Evolutionary conservation across 2,329 filamentous ascomycete genomes (phyloP).

Genomic region (Ophiosphaerella korrae): DNA sequence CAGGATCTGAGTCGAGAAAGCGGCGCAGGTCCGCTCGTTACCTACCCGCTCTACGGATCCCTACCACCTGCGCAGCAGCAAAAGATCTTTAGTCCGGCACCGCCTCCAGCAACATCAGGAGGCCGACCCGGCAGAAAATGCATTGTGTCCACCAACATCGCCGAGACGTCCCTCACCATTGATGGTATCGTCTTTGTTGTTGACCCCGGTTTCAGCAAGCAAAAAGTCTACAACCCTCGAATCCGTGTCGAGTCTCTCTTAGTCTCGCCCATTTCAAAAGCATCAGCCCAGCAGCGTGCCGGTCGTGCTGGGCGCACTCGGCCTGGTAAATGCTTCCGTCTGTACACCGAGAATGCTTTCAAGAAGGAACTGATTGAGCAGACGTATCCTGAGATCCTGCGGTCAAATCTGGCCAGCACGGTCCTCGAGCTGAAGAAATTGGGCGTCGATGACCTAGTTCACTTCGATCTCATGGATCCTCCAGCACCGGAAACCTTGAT

Average conservation of each 20-base stretch:
- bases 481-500: slow-evolving; percentile 98
- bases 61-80: slow-evolving; percentile 93
- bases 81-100: slow-evolving; percentile 90
- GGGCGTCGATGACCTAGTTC: slow-evolving; percentile 91
- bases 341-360: slow-evolving; percentile 95
- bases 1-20: slow-evolving; percentile 92
- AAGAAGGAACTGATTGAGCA: slow-evolving; percentile 98
- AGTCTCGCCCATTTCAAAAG: slow-evolving; percentile 98
- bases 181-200: slow-evolving; percentile 99
- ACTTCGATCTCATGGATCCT: slow-evolving; percentile 98
- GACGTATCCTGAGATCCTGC: slow-evolving; percentile 93
- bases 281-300: slow-evolving; percentile 93
- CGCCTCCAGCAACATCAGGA: slow-evolving; percentile 71
- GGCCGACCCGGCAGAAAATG: slow-evolving; percentile 90
- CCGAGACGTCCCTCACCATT: slow-evolving; percentile 95
- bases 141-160: slow-evolving; percentile 96
- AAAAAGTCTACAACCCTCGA: slow-evolving; percentile 98
- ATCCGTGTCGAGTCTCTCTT: slow-evolving; percentile 95
- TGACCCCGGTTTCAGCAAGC: slow-evolving; percentile 98
- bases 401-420: slow-evolving; percentile 92
- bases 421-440: slow-evolving; percentile 97
- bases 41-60: slow-evolving; percentile 93
- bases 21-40: slow-evolving; percentile 84
- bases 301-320: slow-evolving; percentile 99
- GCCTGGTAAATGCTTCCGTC: slow-evolving; percentile 95